Evolutionary conservation across 169 alveolate species (phyloP), one percentile per base, ranked within the genome.

Genomic region (Plasmodium coatneyi): DNA sequence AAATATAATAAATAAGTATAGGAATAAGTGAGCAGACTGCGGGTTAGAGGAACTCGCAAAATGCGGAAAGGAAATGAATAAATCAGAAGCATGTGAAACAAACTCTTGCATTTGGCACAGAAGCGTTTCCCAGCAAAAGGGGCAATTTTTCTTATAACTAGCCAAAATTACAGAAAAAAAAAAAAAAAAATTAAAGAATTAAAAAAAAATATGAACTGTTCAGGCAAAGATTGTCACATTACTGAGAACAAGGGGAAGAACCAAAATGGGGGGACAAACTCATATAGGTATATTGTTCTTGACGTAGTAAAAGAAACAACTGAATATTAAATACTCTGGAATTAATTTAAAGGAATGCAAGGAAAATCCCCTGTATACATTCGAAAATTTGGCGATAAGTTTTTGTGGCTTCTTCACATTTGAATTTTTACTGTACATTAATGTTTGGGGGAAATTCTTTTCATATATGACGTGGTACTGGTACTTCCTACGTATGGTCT

Each of bases 291-390:
- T 80, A 49, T 89, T 80, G 54, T 89, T 89, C 52, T 89, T 89
- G 5, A 79, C 91, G 43, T 89, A 89, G 43, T 89, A 89, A 89
- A 89, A 89, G 43, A 89, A 89, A 80, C 89, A 89, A 41, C 94
- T 89, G 41, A 89, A 89, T 41, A 89, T 89, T 30, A 89, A 66
- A 60, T 89, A 89, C 43, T 89, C 94, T n/a, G 94, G 94, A 56
- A 89, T 89, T 25, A 89, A 49, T 66, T 89, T 89, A 70, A 89
- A 43, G 19, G 94, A 60, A 72, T 89, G 94, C 54, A 89, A 19
- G 9, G 82, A 34, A 89, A 89, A 89, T 5, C 94, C 94, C 54
- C 70, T 89, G 28, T 89, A 89, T 10, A 28, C 19, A 80, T 89
- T 89, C 6, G 83, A 56, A 39, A 89, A n/a, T 79, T 79, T 89